phyloP scores from a whole-genome alignment of 192 early-diverging fungal genomes.

The Gigaspora rosea region DNA sequence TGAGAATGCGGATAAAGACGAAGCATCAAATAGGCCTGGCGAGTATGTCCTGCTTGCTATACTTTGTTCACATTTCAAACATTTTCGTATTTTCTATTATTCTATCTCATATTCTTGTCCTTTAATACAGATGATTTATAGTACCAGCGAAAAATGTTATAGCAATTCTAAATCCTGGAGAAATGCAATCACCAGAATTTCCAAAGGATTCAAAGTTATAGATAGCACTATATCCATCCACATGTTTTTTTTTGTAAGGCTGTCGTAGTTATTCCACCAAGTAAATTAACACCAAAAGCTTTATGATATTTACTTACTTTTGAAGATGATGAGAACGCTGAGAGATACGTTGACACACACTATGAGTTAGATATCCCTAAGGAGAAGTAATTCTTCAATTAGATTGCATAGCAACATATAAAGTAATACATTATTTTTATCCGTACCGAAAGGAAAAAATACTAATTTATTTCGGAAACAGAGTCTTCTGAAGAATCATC shows the following conservation, averaged over 20 bases:
- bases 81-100: neutral
- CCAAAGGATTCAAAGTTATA: conserved; percentile 44
- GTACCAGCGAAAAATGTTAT: conserved; percentile 49
- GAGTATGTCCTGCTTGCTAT: conserved; percentile 15
- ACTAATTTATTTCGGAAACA: too few relatives aligned
- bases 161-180: conserved; percentile 46
- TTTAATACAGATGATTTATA: conserved; percentile 45
- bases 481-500: too few relatives aligned
- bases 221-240: conserved; percentile 57
- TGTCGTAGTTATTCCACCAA: conserved; percentile 47
- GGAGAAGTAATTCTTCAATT: neutral
- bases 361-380: neutral
- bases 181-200: conserved; percentile 43
- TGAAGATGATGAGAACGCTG: conserved; percentile 24
- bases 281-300: conserved; percentile 10
- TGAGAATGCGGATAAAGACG: conserved; percentile 59
- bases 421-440: too few relatives aligned
- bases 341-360: conserved; percentile 2
- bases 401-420: too few relatives aligned
- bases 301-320: neutral
- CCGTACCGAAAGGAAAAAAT: too few relatives aligned
- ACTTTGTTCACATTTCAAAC: neutral
- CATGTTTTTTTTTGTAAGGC: conserved; percentile 62
- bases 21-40: conserved; percentile 49
- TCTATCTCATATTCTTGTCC: neutral